These are phyloP conservation scores for Catenaria anguillulae DNA, from an alignment of 371 early-diverging fungal species.

Conservation along the genomic window DNA sequence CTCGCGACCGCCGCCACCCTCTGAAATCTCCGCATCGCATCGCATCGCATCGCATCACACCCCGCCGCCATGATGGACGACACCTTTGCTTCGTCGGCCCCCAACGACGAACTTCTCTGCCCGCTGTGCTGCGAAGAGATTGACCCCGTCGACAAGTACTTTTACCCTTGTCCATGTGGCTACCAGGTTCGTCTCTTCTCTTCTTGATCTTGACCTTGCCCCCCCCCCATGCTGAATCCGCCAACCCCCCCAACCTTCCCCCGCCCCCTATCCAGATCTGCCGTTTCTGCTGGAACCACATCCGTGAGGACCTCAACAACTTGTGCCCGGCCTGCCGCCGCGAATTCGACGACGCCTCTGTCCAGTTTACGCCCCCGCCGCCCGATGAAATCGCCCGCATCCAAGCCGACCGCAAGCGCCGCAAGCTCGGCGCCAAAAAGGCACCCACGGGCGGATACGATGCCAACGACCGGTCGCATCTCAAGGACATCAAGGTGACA, in stretches of 20 bases:
- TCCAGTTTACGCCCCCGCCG: neutral
- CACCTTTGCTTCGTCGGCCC: too few species aligned
- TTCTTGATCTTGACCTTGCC: neutral
- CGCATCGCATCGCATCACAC: too few species aligned
- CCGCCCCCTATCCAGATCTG: conserved; percentile 53
- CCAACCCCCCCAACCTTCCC: neutral
- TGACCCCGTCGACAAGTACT: conserved; percentile 81
- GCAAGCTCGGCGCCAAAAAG: conserved; percentile 60
- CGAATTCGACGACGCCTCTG: conserved; percentile 14
- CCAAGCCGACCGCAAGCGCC: conserved; percentile 67
- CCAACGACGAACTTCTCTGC: conserved; percentile 74
- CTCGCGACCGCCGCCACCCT: too few species aligned
- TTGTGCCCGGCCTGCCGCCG: conserved; percentile 82
- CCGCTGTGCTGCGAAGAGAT: conserved; percentile 96
- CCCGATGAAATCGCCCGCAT: conserved; percentile 26
- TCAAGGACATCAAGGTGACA: conserved; percentile 80
- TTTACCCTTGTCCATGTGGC: conserved; percentile 93
- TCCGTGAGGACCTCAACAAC: conserved; percentile 78
- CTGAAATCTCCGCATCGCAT: too few species aligned
- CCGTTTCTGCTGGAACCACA: conserved; percentile 96
- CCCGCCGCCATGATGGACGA: too few species aligned
- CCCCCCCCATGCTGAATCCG: too few species aligned
- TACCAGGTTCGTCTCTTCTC: conserved; percentile 54
- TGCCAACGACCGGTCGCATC: conserved; percentile 46
- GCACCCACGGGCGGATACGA: conserved; percentile 20